Conservation (phyloP, 164 flowering plant genomes). For the Paratinospora sagittata region DNA sequence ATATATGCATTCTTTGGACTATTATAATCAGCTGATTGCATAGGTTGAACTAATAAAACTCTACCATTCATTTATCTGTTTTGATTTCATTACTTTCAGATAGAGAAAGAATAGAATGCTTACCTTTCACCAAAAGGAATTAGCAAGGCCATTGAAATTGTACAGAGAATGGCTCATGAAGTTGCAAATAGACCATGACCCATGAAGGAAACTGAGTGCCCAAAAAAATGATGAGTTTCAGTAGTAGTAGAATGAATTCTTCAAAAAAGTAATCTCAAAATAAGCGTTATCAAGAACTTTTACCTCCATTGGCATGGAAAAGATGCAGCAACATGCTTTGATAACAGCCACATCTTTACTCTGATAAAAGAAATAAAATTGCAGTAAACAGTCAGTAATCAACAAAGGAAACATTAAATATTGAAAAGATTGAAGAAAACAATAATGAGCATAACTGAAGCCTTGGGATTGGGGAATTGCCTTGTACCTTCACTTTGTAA, state of each 20-base stretch:
- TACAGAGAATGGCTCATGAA: too few relatives aligned
- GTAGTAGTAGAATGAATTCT: background rate
- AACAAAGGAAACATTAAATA: too few relatives aligned
- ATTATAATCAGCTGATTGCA: background rate
- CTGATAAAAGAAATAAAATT: too few relatives aligned
- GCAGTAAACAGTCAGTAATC: too few relatives aligned
- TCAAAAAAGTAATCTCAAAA: background rate
- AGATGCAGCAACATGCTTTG: background rate
- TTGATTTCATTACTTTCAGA: background rate
- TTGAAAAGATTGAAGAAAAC: too few relatives aligned
- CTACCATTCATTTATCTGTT: background rate
- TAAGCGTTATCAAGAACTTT: background rate
- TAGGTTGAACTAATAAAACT: background rate
- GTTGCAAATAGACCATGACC: too few relatives aligned
- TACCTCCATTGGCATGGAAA: background rate
- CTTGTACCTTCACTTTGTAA: too few relatives aligned
- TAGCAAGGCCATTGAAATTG: background rate
- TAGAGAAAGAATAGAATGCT: background rate
- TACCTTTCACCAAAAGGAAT: background rate
- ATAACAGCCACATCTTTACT: background rate
- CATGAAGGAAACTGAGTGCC: background rate
- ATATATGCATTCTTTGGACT: too few relatives aligned
- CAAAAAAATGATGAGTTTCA: background rate
- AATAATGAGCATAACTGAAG: too few relatives aligned
- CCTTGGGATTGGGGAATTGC: too few relatives aligned